These are phyloP conservation scores for Monilinia polystroma DNA, from an alignment of 2,329 filamentous ascomycete species.

Conservation along the genomic window DNA sequence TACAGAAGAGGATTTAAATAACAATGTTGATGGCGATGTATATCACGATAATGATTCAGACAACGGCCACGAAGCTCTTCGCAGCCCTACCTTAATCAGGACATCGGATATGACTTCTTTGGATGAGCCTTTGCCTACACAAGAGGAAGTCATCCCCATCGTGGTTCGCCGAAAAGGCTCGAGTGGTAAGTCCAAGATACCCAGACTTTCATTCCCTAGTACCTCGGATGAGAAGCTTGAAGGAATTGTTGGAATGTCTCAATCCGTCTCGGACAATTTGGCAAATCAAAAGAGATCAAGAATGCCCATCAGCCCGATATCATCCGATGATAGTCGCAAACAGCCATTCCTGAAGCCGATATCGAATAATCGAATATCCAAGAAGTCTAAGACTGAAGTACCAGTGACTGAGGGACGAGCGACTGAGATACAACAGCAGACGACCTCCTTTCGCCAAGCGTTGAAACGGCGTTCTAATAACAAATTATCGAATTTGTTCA, in stretches of 20 bases:
- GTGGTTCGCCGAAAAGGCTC: background rate
- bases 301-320: constrained; percentile 35
- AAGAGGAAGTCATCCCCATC: background rate
- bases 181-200: constrained; percentile 15
- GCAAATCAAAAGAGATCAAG: constrained; percentile 39
- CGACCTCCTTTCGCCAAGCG: constrained; percentile 48
- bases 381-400: constrained; percentile 38
- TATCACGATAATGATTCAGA: constrained; percentile 25
- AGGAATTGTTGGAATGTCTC: background rate
- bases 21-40: constrained; percentile 33
- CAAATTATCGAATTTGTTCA: constrained; percentile 51
- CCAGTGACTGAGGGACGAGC: constrained; percentile 37
- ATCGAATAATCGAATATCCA: constrained; percentile 37
- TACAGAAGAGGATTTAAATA: constrained; percentile 32
- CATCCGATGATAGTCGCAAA: constrained; percentile 33
- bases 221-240: constrained; percentile 22
- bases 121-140: background rate
- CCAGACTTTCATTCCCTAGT: constrained; percentile 8
- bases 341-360: constrained; percentile 29
- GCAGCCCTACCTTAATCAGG: background rate
- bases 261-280: constrained; percentile 26
- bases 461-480: constrained; percentile 52
- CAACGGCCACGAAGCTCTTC: background rate
- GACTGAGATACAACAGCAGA: constrained; percentile 46
- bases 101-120: background rate